Evolutionary conservation across 352 stramenopile species (phyloP).

Genomic region (Globisporangium nodosum): DNA sequence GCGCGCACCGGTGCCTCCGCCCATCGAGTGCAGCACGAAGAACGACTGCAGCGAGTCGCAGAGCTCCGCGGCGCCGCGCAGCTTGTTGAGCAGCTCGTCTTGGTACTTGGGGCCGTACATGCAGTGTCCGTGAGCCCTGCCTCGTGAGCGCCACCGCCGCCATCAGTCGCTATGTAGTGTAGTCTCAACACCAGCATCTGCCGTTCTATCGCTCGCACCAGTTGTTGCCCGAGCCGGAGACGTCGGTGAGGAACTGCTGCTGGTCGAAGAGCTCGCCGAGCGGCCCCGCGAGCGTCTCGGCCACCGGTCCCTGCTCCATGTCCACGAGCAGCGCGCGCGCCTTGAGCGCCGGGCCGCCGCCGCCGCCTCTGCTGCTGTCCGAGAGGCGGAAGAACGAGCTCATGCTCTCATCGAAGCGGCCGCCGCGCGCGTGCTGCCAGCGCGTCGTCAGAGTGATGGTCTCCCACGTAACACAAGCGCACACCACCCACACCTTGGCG

Average conservation of each 20-base stretch:
- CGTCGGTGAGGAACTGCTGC: constrained; percentile 83
- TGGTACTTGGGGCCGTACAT: constrained; percentile 87
- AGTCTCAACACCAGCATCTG: neutral
- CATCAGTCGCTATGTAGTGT: no score
- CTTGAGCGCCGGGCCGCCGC: constrained; percentile 34
- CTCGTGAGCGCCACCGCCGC: no score
- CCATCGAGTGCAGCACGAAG: constrained; percentile 91
- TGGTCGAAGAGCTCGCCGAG: constrained; percentile 88
- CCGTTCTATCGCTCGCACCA: constrained; percentile 33
- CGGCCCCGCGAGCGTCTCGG: constrained; percentile 75
- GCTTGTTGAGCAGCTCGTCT: constrained; percentile 69
- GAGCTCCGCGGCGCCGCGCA: constrained; percentile 66
- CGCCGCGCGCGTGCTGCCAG: constrained; percentile 35
- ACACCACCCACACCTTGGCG: constrained; percentile 38
- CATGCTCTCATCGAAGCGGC: constrained; percentile 88
- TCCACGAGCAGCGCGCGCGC: constrained; percentile 90
- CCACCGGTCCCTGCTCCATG: constrained; percentile 89
- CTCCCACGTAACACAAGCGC: neutral
- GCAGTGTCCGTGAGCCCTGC: constrained; percentile 83
- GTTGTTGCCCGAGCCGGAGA: constrained; percentile 91
- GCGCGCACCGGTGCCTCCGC: constrained; percentile 74
- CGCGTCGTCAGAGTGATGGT: neutral
- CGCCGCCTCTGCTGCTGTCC: constrained; percentile 49
- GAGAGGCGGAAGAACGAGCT: constrained; percentile 92
- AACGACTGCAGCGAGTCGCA: constrained; percentile 92